Conservation (phyloP, 768 basidiomycete species). For the Leccinum variicolor region DNA sequence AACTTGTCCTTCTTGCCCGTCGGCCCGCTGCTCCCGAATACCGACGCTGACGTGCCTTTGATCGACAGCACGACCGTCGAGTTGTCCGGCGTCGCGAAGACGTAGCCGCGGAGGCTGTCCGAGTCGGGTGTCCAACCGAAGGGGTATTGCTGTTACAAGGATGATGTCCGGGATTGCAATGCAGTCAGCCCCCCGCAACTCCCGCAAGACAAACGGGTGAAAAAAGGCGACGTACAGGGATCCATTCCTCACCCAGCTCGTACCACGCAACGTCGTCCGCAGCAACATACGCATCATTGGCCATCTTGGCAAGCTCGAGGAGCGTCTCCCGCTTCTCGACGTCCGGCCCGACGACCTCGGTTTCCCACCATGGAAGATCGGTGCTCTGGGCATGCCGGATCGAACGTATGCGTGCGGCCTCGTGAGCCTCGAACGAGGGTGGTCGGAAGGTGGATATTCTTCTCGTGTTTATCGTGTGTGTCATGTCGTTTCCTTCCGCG, state of each 20-base stretch:
- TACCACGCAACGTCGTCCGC: conserved; percentile 74
- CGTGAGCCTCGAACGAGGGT: conserved; percentile 43
- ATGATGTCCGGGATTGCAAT: not conserved
- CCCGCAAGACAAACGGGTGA: not conserved
- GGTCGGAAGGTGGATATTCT: conserved; percentile 41
- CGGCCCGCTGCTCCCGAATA: conserved; percentile 72
- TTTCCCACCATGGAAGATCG: conserved; percentile 65
- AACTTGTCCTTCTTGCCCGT: conserved; percentile 90
- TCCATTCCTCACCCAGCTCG: conserved; percentile 65
- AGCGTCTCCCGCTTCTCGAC: conserved; percentile 73
- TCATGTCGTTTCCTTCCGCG: conserved; percentile 14
- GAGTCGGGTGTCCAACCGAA: conserved; percentile 91
- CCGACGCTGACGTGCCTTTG: conserved; percentile 87
- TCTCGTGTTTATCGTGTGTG: conserved; percentile 40
- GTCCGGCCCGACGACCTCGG: conserved; percentile 72
- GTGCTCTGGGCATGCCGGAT: conserved; percentile 45
- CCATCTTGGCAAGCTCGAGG: conserved; percentile 88
- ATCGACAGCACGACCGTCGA: conserved; percentile 82
- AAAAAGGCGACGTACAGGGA: conserved; percentile 35
- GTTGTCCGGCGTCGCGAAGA: conserved; percentile 84
- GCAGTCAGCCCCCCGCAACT: not conserved
- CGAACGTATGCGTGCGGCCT: conserved; percentile 44
- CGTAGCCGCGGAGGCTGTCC: conserved; percentile 88
- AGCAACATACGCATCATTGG: conserved; percentile 82
- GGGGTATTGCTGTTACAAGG: conserved; percentile 43